Base-by-base conservation (phyloP, 345 rosid species). In the Psidium guajava region DNA sequence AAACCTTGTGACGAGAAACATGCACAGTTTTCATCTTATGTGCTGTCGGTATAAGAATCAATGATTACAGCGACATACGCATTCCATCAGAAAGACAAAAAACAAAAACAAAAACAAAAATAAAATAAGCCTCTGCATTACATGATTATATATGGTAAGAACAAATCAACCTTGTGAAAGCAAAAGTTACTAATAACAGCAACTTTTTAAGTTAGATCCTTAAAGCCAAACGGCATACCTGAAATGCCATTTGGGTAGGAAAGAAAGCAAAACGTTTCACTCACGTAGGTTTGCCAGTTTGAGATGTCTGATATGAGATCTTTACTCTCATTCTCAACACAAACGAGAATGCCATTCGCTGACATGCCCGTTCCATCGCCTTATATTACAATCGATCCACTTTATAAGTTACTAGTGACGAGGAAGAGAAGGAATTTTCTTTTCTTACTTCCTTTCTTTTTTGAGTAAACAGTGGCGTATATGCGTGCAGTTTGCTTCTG, bases 401-500 rank as follows among this genome's bases (percentile, higher is more conserved):
- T 69, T 36, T 47, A 50, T 24, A 36, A 83, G 54, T 14, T 21
- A 36, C 54, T 59, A 47, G 21, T 5, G 85, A 24, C 6, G 16
- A 25, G 8, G 64, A 25, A 53, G 40, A 20, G 32, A 12, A 42
- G 83, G 54, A 75, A 54, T 85, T 74, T 40, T 53, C 44, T 75
- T 3, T 25, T 20, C n/a, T 18, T 36, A 16, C 15, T 84, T 49
- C 53, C 52, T 50, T 81, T 55, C 75, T 27, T 56, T 32, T 11
- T 47, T 51, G 16, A 85, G 15, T 50, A 13, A 52, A n/a, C 54
- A 2, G 13, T 13, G 44, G 25, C n/a, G 54, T 6, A 27, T 58
- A 12, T 3, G 36, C 28, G 77, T 74, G 84, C 88, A 93, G 95
- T 90, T 88, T 81, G 86, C 53, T 4, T 49, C 92, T 6, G 82